A percentile compares a stretch with the other conserved stretches of the same genome.
Evolutionary conservation across 257 asterid genomes (phyloP).

Genomic region (Salvia hispanica): DNA sequence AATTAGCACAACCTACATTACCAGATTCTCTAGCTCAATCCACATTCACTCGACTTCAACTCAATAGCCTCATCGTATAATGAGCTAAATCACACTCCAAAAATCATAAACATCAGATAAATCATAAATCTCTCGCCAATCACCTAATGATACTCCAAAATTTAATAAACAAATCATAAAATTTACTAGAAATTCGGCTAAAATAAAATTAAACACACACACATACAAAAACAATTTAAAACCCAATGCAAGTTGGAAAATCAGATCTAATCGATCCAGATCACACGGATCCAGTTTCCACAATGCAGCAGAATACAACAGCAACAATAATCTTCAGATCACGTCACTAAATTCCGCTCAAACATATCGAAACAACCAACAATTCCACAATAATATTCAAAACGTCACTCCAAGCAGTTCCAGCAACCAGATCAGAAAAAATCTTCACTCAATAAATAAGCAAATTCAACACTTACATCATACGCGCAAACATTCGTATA

Average conservation of each 20-base stretch:
- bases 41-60: conserved; percentile 21
- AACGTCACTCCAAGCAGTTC: conserved; percentile 11
- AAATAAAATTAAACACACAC: background rate
- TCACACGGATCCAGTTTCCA: conserved; percentile 25
- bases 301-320: conserved; percentile 16
- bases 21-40: background rate
- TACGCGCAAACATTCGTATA: background rate
- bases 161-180: background rate
- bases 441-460: background rate
- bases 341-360: conserved; percentile 10
- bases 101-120: background rate
- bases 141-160: background rate
- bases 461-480: conserved; percentile 14
- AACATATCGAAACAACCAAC: conserved; percentile 15
- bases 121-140: background rate
- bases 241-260: background rate
- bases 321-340: conserved; percentile 12
- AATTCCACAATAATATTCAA: background rate
- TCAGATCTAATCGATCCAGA: conserved; percentile 15
- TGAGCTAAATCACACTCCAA: background rate
- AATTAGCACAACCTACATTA: conserved; percentile 8
- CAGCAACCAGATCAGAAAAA: conserved; percentile 34
- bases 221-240: background rate
- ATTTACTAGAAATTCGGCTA: conserved; percentile 10
- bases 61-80: conserved; percentile 4